These are phyloP conservation scores for Populus ilicifolia DNA, from an alignment of 345 rosid genomes.

Conservation along the genomic window DNA sequence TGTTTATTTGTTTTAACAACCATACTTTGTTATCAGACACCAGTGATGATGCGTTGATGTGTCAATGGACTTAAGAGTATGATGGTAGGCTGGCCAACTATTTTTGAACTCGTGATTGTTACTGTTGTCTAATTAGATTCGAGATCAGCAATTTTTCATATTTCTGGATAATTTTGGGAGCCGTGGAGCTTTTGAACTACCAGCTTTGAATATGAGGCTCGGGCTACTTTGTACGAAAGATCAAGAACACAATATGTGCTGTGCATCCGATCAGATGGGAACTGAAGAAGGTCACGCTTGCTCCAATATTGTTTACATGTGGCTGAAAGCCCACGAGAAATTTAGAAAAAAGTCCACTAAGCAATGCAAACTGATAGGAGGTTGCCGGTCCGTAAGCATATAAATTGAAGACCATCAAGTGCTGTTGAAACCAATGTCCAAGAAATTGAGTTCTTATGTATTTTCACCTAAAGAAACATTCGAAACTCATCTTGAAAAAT, in stretches of 20 bases:
- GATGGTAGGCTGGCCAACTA: not conserved
- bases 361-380: not conserved
- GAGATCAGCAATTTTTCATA: not conserved
- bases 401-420: not conserved
- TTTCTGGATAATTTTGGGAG: not conserved
- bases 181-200: not conserved
- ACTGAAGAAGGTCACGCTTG: not conserved
- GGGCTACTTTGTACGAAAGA: not conserved
- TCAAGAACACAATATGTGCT: not conserved
- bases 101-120: not conserved
- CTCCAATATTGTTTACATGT: not conserved
- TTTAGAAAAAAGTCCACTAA: not conserved
- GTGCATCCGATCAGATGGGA: not conserved
- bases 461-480: not conserved
- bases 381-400: not conserved
- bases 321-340: not conserved
- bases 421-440: not conserved
- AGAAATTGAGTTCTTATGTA: not conserved
- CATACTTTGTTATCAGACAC: not conserved
- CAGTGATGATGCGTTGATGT: not conserved
- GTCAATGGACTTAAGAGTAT: not conserved
- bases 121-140: not conserved
- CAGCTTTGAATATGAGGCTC: not conserved
- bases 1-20: not conserved
- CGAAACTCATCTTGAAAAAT: not conserved